Base-by-base conservation (phyloP, 2,329 filamentous ascomycete genomes). In the Fusarium abutilonis region DNA sequence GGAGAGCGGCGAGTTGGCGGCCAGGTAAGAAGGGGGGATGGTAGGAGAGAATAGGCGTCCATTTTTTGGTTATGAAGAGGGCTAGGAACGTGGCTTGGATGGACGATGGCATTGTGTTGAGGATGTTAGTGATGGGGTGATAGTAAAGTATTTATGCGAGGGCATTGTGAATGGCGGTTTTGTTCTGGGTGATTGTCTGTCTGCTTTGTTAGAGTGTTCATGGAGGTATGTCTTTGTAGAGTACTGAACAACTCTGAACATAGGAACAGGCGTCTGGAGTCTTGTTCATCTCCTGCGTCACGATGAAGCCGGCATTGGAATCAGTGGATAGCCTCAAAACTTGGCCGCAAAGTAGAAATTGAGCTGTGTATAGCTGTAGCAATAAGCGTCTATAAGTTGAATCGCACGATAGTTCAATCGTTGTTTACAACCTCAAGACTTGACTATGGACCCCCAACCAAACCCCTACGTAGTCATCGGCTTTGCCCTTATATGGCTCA, bases 1-100 rank as follows among this genome's bases (percentile, higher is more conserved):
- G 13, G 31, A 8, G 43, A 34, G 3, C 58, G 58, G 21, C 56
- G 47, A 9, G 40, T 14, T 19, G 50, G 28, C 1, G 51, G 51
- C 61, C 56, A 64, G 9, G 48, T 38, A 17, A 62, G 21, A 8
- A 23, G 31, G 4, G 13, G 19, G n/a, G 32, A 14, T 9, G 39
- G 45, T 3, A 63, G 40, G 9, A 49, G 48, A 17, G 42, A 39
- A 36, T 46, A 10, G 10, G 15, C 11, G 28, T 26, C 39, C 60
- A 63, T 63, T 9, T 38, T 50, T 17, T 23, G 14, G 40, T 21
- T 4, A 19, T 14, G 17, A 21, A 23, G 15, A 34, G 14, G 10
- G 32, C 14, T 10, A 34, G 21, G 9, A 26, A n/a, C 5, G 31
- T 15, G 31, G 21, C 26, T 13, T 38, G 29, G 14, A 34, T 9